Conservation (phyloP, 2,329 filamentous ascomycete species). For the Aspergillus clavatus region DNA sequence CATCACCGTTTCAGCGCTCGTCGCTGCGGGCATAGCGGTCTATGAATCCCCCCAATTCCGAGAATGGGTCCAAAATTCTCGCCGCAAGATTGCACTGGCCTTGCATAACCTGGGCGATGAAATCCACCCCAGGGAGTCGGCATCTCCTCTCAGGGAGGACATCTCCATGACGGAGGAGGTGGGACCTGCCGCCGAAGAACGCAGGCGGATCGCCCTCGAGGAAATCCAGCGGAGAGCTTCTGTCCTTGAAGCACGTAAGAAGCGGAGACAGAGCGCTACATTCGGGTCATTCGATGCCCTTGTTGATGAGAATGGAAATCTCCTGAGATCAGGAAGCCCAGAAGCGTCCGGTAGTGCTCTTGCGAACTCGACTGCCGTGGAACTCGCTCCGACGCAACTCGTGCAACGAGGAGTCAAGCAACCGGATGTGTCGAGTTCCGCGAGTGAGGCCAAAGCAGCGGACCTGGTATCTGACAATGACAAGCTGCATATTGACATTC, state of each 20-base stretch:
- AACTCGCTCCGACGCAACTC: constrained; percentile 23
- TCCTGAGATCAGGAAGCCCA: constrained; percentile 18
- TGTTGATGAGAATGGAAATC: constrained; percentile 41
- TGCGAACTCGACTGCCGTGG: constrained; percentile 37
- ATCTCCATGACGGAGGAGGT: constrained; percentile 47
- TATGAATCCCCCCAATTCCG: constrained; percentile 61
- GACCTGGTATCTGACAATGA: constrained; percentile 15
- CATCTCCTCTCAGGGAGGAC: constrained; percentile 31
- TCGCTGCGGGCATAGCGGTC: constrained; percentile 59
- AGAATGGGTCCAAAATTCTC: constrained; percentile 58
- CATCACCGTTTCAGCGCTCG: constrained; percentile 56
- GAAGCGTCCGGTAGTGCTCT: constrained; percentile 10
- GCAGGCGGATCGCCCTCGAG: constrained; percentile 41
- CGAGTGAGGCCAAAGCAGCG: constrained; percentile 11
- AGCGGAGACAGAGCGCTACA: constrained; percentile 19
- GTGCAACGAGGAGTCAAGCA: constrained; percentile 23
- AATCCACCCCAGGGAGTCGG: constrained; percentile 45
- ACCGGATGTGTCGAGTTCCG: constrained; percentile 6
- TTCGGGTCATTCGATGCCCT: constrained; percentile 40
- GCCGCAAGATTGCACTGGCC: constrained; percentile 57
- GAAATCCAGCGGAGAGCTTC: constrained; percentile 43
- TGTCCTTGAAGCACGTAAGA: constrained; percentile 36
- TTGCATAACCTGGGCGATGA: constrained; percentile 58
- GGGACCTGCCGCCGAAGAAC: constrained; percentile 41
- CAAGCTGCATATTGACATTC: constrained; percentile 24